These are phyloP conservation scores for Gnaphalium uliginosum DNA, from an alignment of 129 eudicot species.

Conservation along the genomic window DNA sequence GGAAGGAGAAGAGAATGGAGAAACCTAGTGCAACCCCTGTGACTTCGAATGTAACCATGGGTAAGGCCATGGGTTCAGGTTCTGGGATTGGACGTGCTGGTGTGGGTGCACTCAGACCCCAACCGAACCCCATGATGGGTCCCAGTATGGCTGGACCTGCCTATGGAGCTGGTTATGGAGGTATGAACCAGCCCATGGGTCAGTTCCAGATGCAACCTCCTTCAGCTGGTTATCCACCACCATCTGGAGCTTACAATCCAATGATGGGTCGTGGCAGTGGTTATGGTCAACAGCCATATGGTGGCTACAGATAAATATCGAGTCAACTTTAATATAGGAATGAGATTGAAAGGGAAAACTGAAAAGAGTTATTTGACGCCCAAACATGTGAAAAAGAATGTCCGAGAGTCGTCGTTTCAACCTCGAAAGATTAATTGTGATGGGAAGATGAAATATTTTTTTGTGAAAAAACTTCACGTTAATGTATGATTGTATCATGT, in stretches of 20 bases:
- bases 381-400: conserved; percentile 2
- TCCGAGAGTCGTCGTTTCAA: background rate
- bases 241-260: conserved; percentile 60
- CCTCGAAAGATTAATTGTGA: conserved; percentile 15
- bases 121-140: conserved; percentile 68
- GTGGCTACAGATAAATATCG: conserved; percentile 53
- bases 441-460: background rate
- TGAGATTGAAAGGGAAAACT: conserved; percentile 17
- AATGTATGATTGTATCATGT: conserved; percentile 41
- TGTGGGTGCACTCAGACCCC: conserved; percentile 66
- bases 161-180: conserved; percentile 50
- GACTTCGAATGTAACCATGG: conserved; percentile 72
- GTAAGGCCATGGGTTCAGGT: conserved; percentile 99
- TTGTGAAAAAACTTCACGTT: conserved; percentile 15
- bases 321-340: conserved; percentile 17
- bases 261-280: conserved; percentile 78
- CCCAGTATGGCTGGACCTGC: conserved; percentile 61
- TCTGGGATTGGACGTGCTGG: conserved; percentile 95
- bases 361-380: conserved; percentile 10
- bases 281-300: conserved; percentile 83
- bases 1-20: conserved; percentile 95
- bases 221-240: conserved; percentile 53
- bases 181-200: conserved; percentile 51
- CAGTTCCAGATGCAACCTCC: conserved; percentile 63
- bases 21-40: conserved; percentile 62